phyloP scores from a whole-genome alignment of 1,139 yeast species.

The Yamadazyma conglobata region DNA sequence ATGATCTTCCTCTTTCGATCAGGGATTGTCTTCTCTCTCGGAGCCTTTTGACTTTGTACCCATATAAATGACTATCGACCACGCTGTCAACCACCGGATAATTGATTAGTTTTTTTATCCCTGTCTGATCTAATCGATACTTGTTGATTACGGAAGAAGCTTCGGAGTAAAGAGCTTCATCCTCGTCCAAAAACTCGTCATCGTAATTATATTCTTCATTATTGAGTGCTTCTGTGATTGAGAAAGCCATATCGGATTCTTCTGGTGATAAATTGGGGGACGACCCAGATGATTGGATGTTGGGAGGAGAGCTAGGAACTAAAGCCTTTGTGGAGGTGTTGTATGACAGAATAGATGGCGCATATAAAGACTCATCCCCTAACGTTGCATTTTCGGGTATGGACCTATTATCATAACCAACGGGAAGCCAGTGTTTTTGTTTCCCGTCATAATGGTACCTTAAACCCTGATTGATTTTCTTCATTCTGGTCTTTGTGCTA shows the following conservation, averaged over 20 bases:
- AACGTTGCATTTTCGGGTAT: conserved; percentile 14
- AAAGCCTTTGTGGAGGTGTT: conserved; percentile 31
- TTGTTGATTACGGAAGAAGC: conserved; percentile 38
- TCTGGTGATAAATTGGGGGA: conserved; percentile 22
- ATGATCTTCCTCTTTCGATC: conserved; percentile 11
- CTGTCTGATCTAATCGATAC: conserved; percentile 36
- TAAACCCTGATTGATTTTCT: conserved; percentile 78
- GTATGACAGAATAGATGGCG: conserved; percentile 31
- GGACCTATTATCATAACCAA: conserved; percentile 17
- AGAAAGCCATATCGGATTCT: conserved; percentile 11
- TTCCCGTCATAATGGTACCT: conserved; percentile 77
- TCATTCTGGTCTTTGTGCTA: conserved; percentile 59
- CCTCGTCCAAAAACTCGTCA: conserved; percentile 38
- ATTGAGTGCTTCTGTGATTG: conserved; percentile 29
- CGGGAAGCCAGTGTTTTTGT: conserved; percentile 80
- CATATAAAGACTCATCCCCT: conserved; percentile 19
- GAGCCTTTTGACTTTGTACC: conserved; percentile 41
- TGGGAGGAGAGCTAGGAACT: conserved; percentile 27
- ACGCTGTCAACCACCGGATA: conserved; percentile 47
- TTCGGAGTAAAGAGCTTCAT: conserved; percentile 32
- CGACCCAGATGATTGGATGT: conserved; percentile 22
- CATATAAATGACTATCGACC: conserved; percentile 40
- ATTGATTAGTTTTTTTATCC: conserved; percentile 34
- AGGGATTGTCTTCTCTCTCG: conserved; percentile 20
- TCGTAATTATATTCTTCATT: conserved; percentile 30